phyloP scores from a whole-genome alignment of 2,329 filamentous ascomycete genomes.

The Exophiala spinifera region DNA sequence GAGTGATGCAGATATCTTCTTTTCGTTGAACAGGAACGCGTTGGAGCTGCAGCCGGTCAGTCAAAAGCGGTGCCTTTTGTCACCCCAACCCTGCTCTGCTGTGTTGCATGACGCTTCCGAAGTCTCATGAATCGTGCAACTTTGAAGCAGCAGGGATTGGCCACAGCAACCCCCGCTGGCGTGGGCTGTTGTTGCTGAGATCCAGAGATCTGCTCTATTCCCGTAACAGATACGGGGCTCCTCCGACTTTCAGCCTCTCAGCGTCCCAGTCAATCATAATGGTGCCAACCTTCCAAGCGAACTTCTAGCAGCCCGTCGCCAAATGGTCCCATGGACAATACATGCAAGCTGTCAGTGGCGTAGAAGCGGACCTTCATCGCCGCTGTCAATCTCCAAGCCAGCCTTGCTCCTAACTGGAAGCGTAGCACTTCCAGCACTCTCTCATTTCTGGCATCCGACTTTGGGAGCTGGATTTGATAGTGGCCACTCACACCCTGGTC shows the following conservation, averaged over 20 bases:
- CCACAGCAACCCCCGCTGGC: slow-evolving; percentile 1
- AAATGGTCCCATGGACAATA: neutral
- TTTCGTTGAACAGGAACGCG: slow-evolving; percentile 3
- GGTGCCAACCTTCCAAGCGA: slow-evolving; percentile 11
- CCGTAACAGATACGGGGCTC: slow-evolving; percentile 3
- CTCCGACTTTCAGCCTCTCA: slow-evolving; percentile 5
- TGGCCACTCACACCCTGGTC: neutral
- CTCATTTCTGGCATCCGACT: slow-evolving; percentile 8
- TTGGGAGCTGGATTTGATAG: neutral
- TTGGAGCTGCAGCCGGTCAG: slow-evolving; percentile 9
- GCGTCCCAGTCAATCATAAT: neutral
- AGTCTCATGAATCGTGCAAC: slow-evolving; percentile 13
- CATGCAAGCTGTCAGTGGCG: neutral
- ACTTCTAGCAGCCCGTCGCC: neutral
- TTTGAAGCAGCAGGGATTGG: slow-evolving; percentile 10
- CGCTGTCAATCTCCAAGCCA: slow-evolving; percentile 11
- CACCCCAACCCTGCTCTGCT: neutral
- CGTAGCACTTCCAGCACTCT: neutral
- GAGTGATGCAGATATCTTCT: too few relatives aligned
- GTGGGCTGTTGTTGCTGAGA: slow-evolving; percentile 8
- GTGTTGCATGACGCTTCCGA: slow-evolving; percentile 8
- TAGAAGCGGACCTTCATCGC: neutral
- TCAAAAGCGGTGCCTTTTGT: slow-evolving; percentile 5
- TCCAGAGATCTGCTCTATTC: slow-evolving; percentile 24
- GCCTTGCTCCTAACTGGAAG: slow-evolving; percentile 9